Conservation (phyloP, 2,329 filamentous ascomycete genomes). For the Teratosphaeria epicoccoides region DNA sequence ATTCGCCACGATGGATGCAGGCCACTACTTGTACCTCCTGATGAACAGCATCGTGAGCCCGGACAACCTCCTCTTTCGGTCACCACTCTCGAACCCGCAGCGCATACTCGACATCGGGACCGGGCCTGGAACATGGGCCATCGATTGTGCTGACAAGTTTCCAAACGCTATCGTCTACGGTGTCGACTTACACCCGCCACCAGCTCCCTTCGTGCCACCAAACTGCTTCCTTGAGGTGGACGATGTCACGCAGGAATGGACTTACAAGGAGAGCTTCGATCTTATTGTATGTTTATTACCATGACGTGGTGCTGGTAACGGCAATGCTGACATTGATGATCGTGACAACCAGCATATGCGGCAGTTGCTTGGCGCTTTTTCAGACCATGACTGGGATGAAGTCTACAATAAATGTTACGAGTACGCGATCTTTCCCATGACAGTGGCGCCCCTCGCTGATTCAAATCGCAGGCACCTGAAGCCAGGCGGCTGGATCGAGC, state of each 20-base stretch:
- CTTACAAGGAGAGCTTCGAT: background rate
- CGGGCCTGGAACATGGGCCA: background rate
- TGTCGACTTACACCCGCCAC: background rate
- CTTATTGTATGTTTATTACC: background rate
- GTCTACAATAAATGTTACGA: background rate
- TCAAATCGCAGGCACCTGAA: slow-evolving; percentile 21
- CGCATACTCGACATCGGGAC: background rate
- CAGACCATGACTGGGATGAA: background rate
- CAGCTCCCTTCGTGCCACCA: background rate
- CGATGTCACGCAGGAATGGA: background rate
- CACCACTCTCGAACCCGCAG: background rate
- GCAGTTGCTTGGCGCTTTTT: background rate
- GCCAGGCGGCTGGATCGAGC: slow-evolving; percentile 35
- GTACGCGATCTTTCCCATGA: too few relatives aligned
- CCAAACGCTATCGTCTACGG: background rate
- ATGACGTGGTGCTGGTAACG: too few relatives aligned
- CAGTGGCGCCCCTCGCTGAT: too few relatives aligned
- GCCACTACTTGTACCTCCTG: background rate
- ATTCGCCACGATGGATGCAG: background rate
- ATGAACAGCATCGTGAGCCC: background rate
- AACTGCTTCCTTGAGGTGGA: background rate
- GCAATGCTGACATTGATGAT: too few relatives aligned
- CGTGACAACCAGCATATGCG: background rate
- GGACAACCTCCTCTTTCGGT: background rate
- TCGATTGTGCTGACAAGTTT: background rate